Conservation (phyloP, 495 filamentous ascomycete genomes). For the Neurospora sp. region DNA sequence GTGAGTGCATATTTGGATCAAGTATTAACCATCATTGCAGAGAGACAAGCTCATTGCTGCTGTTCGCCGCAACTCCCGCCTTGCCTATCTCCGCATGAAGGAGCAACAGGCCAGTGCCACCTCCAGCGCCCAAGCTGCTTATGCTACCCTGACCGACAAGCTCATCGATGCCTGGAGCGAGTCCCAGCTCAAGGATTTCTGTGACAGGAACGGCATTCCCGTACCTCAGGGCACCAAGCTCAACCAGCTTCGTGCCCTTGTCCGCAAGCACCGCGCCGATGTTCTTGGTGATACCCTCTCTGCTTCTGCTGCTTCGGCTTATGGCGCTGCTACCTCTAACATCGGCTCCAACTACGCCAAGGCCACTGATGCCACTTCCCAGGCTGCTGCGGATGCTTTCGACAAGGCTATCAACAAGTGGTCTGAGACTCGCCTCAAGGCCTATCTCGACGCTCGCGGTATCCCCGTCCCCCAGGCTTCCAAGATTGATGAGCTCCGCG, state of each 20-base stretch:
- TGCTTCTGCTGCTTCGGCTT: conserved; percentile 52
- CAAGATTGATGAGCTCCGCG: conserved; percentile 72
- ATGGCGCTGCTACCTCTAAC: conserved; percentile 72
- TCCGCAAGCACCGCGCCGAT: conserved; percentile 76
- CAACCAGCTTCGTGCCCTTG: conserved; percentile 86
- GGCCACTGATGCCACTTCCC: conserved; percentile 59
- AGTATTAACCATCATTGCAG: conserved; percentile 12
- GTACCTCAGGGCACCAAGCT: conserved; percentile 81
- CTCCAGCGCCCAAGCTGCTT: conserved; percentile 56
- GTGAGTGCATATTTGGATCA: too few relatives aligned
- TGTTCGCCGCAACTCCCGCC: conserved; percentile 82
- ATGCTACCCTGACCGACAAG: conserved; percentile 65
- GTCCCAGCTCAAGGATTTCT: conserved; percentile 78
- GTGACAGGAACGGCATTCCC: conserved; percentile 78
- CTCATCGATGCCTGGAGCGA: conserved; percentile 88
- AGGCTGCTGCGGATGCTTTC: conserved; percentile 60
- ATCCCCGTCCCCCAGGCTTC: conserved; percentile 65
- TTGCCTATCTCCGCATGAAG: conserved; percentile 57
- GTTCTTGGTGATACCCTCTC: conserved; percentile 58
- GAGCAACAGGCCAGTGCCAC: conserved; percentile 51
- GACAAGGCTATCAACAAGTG: conserved; percentile 51
- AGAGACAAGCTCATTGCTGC: conserved; percentile 82
- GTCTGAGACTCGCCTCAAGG: conserved; percentile 70
- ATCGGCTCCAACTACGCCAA: conserved; percentile 68
- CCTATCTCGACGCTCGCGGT: conserved; percentile 57